These are phyloP conservation scores for Alternaria longipes DNA, from an alignment of 2,329 filamentous ascomycete species.

Conservation along the genomic window DNA sequence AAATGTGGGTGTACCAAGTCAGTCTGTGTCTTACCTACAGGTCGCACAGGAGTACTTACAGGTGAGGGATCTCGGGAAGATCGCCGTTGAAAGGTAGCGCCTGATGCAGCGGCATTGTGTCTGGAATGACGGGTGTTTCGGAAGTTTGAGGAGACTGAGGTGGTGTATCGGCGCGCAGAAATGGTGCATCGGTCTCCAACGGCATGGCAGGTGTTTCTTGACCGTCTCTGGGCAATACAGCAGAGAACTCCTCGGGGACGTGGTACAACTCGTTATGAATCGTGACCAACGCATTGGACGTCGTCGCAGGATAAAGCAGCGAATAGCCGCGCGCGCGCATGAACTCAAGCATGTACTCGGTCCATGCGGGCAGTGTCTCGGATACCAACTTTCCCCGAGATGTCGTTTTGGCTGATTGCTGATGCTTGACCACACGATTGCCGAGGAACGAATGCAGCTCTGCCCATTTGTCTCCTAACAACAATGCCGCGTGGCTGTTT, in stretches of 20 bases:
- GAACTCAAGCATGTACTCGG: conserved; percentile 80
- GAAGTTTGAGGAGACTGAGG: conserved; percentile 19
- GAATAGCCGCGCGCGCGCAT: conserved; percentile 79
- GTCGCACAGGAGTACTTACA: conserved; percentile 31
- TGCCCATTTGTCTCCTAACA: conserved; percentile 86
- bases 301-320: conserved; percentile 76
- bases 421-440: conserved; percentile 60
- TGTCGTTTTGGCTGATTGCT: conserved; percentile 32
- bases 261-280: conserved; percentile 80
- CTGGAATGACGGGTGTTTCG: conserved; percentile 61
- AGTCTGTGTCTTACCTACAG: too few relatives aligned
- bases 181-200: conserved; percentile 42
- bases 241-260: conserved; percentile 71
- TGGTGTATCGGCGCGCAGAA: conserved; percentile 53
- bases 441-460: conserved; percentile 85
- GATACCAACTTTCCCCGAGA: conserved; percentile 60
- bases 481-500: conserved; percentile 80
- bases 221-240: conserved; percentile 1
- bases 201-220: conserved; percentile 12
- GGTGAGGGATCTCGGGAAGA: conserved; percentile 57
- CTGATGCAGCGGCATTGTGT: conserved; percentile 56
- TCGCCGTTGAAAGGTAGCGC: conserved; percentile 60
- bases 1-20: too few relatives aligned
- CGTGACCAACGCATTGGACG: conserved; percentile 67
- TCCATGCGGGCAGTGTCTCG: conserved; percentile 76